These are phyloP conservation scores for Rhizophagus sp. DNA, from an alignment of 192 early-diverging fungal species.

Conservation along the genomic window DNA sequence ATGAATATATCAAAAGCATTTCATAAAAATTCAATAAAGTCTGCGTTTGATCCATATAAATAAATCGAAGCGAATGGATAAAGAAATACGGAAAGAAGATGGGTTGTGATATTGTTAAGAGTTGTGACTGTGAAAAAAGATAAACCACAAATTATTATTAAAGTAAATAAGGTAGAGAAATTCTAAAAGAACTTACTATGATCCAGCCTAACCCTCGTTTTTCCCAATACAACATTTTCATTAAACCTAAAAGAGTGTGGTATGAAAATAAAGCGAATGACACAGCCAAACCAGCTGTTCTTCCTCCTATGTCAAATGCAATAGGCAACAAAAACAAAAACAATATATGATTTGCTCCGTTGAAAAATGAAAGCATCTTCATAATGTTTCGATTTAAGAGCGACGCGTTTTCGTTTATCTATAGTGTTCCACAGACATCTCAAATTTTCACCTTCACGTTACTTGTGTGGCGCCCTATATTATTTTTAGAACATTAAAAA, in stretches of 20 bases:
- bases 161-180: background rate
- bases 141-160: background rate
- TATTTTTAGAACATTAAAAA: too few relatives aligned
- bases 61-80: slow-evolving; percentile 5
- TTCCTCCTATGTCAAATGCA: slow-evolving; percentile 19
- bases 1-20: slow-evolving; percentile 5
- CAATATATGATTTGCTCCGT: too few relatives aligned
- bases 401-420: too few relatives aligned
- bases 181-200: slow-evolving; percentile 3
- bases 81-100: slow-evolving; percentile 20
- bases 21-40: slow-evolving; percentile 5
- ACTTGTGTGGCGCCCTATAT: too few relatives aligned
- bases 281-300: background rate
- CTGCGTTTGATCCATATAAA: background rate
- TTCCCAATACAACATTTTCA: slow-evolving; percentile 10
- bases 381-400: too few relatives aligned
- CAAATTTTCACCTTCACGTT: too few relatives aligned
- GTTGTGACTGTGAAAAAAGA: slow-evolving; percentile 2
- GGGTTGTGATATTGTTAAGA: slow-evolving; percentile 16
- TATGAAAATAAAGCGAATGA: slow-evolving; percentile 21
- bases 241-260: background rate
- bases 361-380: too few relatives aligned
- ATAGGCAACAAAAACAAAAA: slow-evolving; percentile 1
- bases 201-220: slow-evolving; percentile 16
- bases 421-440: too few relatives aligned